These are phyloP conservation scores for Sporothrix brasiliensis DNA, from an alignment of 2,329 filamentous ascomycete species.

Conservation along the genomic window DNA sequence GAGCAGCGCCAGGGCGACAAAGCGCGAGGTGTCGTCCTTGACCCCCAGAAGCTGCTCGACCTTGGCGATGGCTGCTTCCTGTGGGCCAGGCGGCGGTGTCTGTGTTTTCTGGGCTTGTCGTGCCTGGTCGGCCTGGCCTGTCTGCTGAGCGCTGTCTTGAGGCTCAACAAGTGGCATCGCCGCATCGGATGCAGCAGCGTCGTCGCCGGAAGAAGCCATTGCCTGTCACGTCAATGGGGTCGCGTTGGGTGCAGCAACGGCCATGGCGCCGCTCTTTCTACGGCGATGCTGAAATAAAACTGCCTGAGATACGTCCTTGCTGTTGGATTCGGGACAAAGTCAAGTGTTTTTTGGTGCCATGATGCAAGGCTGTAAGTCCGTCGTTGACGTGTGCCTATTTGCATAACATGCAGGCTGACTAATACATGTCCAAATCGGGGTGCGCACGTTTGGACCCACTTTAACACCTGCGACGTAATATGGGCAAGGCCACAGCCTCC, in stretches of 20 bases:
- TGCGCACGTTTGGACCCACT: slow-evolving; percentile 1
- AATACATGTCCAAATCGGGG: not conserved
- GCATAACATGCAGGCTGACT: not conserved
- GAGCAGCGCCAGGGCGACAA: slow-evolving; percentile 67
- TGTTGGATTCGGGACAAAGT: not conserved
- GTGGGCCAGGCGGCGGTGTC: not conserved
- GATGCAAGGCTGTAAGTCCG: slow-evolving; percentile 21
- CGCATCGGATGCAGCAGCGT: not conserved
- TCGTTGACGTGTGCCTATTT: not conserved
- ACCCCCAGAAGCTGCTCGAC: slow-evolving; percentile 59
- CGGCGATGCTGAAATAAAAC: not conserved
- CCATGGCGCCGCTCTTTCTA: not conserved
- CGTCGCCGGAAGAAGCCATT: slow-evolving; percentile 14
- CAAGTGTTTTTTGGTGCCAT: not conserved
- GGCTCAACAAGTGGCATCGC: slow-evolving; percentile 1
- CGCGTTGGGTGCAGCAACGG: not conserved
- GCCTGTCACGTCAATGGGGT: not conserved
- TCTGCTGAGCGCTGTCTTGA: not conserved
- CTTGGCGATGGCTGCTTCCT: slow-evolving; percentile 47
- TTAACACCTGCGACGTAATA: slow-evolving; percentile 8
- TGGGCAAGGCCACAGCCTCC: slow-evolving; percentile 12
- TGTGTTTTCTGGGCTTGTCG: not conserved
- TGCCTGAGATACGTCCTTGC: too few species aligned
- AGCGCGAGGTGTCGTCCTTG: slow-evolving; percentile 68
- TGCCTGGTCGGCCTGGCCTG: not conserved